These are phyloP conservation scores for Aspergillus viridinutans DNA, from an alignment of 2,329 filamentous ascomycete species.

Conservation along the genomic window DNA sequence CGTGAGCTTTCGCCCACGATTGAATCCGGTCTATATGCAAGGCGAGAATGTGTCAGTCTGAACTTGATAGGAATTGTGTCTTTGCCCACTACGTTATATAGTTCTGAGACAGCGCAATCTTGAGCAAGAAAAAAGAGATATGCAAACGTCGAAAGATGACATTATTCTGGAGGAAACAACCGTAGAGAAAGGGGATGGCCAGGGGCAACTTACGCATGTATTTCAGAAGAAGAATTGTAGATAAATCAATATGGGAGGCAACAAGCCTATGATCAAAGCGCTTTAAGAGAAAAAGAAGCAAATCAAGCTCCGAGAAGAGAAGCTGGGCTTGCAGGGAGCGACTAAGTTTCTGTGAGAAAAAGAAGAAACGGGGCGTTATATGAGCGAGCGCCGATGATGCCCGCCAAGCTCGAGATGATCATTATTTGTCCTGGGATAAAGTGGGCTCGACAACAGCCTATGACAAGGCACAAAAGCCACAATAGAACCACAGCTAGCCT, in stretches of 20 bases:
- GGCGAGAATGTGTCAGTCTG: slow-evolving; percentile 1
- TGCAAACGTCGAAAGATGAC: neutral
- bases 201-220: slow-evolving; percentile 31
- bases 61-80: neutral
- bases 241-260: neutral
- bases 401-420: slow-evolving; percentile 14
- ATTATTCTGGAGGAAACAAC: neutral
- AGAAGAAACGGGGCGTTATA: slow-evolving; percentile 5
- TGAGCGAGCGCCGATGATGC: slow-evolving; percentile 7
- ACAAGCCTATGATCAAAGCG: neutral
- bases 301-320: slow-evolving; percentile 14
- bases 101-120: neutral
- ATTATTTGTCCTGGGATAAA: neutral
- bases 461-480: neutral
- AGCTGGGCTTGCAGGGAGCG: neutral
- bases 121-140: neutral
- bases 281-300: slow-evolving; percentile 6
- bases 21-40: slow-evolving; percentile 30
- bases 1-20: slow-evolving; percentile 41
- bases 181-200: neutral
- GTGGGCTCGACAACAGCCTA: neutral
- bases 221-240: slow-evolving; percentile 21
- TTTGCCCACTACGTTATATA: neutral
- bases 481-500: neutral
- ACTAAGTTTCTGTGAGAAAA: neutral